Evolutionary conservation across 2,329 filamentous ascomycete species (phyloP).

Genomic region (Fusarium protoensiforme): DNA sequence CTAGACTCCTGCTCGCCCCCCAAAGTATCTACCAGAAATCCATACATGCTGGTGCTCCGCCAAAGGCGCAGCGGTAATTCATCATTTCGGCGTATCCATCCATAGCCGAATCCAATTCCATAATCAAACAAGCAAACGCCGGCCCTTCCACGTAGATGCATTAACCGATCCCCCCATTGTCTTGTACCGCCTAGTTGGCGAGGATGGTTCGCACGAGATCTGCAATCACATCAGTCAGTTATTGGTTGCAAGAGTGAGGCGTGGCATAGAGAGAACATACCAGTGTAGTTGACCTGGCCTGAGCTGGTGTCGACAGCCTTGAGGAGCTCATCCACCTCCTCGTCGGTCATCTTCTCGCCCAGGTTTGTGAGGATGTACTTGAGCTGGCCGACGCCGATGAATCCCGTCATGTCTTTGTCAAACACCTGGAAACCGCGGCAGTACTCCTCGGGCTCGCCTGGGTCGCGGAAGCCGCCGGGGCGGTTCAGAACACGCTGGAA

Average conservation of each 20-base stretch:
- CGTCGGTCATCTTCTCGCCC: slow-evolving; percentile 99
- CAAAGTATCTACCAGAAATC: slow-evolving; percentile 43
- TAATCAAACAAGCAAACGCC: slow-evolving; percentile 48
- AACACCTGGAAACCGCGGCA: slow-evolving; percentile 99
- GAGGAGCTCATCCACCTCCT: slow-evolving; percentile 97
- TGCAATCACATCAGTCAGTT: slow-evolving; percentile 45
- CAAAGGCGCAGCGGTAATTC: slow-evolving; percentile 39
- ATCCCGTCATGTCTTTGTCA: slow-evolving; percentile 98
- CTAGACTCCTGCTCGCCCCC: slow-evolving; percentile 32
- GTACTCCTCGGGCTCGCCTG: slow-evolving; percentile 97
- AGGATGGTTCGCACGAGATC: slow-evolving; percentile 89
- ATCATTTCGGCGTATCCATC: slow-evolving; percentile 40
- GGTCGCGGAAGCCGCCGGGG: slow-evolving; percentile 97
- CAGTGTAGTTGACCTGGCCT: slow-evolving; percentile 97
- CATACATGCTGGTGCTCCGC: slow-evolving; percentile 38
- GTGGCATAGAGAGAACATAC: slow-evolving; percentile 56
- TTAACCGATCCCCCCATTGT: slow-evolving; percentile 37
- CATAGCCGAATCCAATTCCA: slow-evolving; percentile 38
- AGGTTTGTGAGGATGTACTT: slow-evolving; percentile 98
- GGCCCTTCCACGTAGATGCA: slow-evolving; percentile 48
- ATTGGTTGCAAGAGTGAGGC: neutral
- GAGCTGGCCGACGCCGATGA: slow-evolving; percentile 96
- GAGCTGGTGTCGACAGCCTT: slow-evolving; percentile 97
- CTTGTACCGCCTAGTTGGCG: slow-evolving; percentile 70
- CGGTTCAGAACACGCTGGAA: slow-evolving; percentile 98